These are phyloP conservation scores for Fraxinus anomala DNA, from an alignment of 257 asterid species.

Conservation along the genomic window DNA sequence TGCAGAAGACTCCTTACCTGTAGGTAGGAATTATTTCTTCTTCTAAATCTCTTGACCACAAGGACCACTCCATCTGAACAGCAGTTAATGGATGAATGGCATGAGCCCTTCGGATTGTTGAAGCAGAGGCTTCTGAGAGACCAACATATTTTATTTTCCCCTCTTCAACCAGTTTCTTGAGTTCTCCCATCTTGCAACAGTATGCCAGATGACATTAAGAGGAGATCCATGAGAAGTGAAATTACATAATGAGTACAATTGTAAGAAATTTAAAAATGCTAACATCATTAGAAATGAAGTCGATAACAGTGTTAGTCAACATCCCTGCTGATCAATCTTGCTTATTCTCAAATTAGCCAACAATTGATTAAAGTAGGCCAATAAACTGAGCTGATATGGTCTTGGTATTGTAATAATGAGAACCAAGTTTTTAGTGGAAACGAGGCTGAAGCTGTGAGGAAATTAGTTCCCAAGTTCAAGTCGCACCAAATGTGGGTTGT, in stretches of 20 bases:
- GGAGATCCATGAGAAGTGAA: background rate
- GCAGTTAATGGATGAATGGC: conserved; percentile 42
- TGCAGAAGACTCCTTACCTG: conserved; percentile 19
- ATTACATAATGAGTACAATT: background rate
- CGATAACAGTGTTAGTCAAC: too few species aligned
- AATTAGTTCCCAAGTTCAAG: background rate
- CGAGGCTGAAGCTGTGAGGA: background rate
- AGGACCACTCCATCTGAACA: conserved; percentile 40
- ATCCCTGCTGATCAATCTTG: background rate
- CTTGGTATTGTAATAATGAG: background rate
- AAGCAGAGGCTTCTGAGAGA: conserved; percentile 37
- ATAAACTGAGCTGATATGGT: background rate
- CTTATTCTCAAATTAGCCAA: background rate
- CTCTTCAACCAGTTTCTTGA: conserved; percentile 30
- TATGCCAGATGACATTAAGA: background rate
- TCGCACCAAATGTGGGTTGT: background rate
- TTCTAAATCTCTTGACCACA: conserved; percentile 38
- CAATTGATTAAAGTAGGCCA: background rate
- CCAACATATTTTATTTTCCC: conserved; percentile 37
- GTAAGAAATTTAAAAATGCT: background rate
- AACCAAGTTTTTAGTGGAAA: background rate
- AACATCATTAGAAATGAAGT: background rate
- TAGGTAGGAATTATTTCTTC: conserved; percentile 40
- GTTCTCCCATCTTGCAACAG: conserved; percentile 29
- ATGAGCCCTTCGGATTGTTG: conserved; percentile 43